A percentile compares a stretch with the other conserved stretches of the same genome.
phyloP scores from a whole-genome alignment of 2,329 filamentous ascomycete genomes.

The Cytospora leucostoma region DNA sequence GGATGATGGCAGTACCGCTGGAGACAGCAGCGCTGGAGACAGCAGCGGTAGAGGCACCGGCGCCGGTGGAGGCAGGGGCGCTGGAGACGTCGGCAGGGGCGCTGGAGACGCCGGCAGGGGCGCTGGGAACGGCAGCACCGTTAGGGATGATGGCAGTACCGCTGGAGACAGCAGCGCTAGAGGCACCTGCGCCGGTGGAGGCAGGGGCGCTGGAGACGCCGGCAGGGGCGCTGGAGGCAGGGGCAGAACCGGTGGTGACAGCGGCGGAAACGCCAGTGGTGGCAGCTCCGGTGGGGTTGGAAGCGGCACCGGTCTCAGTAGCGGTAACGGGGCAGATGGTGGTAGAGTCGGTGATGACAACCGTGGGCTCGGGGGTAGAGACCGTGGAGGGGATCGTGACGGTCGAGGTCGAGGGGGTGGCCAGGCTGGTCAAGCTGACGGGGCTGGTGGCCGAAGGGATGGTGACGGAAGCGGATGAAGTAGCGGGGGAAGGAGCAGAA shows the following conservation, averaged over 20 bases:
- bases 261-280: not conserved
- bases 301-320: not conserved
- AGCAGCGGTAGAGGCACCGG: too few species aligned
- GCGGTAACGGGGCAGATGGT: conserved; percentile 21
- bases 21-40: not conserved
- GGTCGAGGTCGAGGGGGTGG: conserved; percentile 28
- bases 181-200: conserved; percentile 8
- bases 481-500: not conserved
- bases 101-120: conserved; percentile 2
- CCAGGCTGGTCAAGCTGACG: conserved; percentile 24
- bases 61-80: too few species aligned
- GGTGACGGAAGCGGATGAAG: conserved; percentile 12
- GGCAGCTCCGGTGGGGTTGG: conserved; percentile 5
- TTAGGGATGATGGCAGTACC: not conserved
- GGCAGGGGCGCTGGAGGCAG: conserved; percentile 4
- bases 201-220: not conserved
- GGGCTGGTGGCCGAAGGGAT: conserved; percentile 22
- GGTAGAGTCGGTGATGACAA: conserved; percentile 27
- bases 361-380: conserved; percentile 29
- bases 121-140: conserved; percentile 8
- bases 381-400: conserved; percentile 30
- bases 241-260: not conserved
- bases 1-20: too few species aligned
- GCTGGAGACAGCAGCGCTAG: not conserved
- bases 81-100: conserved; percentile 3